Conservation (phyloP, 2,329 filamentous ascomycete genomes). For the Fusarium phyllophilum region DNA sequence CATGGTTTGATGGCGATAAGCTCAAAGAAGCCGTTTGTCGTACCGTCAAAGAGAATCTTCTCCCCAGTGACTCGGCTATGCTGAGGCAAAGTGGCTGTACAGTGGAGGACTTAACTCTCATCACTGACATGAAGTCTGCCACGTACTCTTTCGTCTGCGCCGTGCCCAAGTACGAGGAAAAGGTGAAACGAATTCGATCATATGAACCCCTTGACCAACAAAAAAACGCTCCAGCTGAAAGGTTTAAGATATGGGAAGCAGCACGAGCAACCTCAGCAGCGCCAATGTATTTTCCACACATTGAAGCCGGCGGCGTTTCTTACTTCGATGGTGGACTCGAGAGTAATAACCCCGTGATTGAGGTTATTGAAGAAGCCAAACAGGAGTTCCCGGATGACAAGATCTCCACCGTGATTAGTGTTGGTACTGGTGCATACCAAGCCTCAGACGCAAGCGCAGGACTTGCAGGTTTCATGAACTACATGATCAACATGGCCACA, state of each 20-base stretch:
- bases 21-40: neutral
- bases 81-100: neutral
- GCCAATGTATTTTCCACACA: neutral
- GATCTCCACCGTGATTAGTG: neutral
- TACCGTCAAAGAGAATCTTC: neutral
- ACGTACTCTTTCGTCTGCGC: neutral
- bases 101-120: neutral
- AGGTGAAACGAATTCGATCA: neutral
- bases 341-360: neutral
- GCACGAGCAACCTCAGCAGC: neutral
- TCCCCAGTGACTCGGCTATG: neutral
- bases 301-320: neutral
- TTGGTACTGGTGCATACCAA: neutral
- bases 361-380: neutral
- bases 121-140: neutral
- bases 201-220: neutral
- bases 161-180: neutral
- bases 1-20: neutral
- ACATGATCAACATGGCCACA: neutral
- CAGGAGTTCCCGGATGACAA: neutral
- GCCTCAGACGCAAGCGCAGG: neutral
- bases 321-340: neutral
- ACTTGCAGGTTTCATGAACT: neutral
- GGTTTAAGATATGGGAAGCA: neutral
- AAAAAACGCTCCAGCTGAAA: neutral